Evolutionary conservation across 2,329 filamentous ascomycete species (phyloP), one percentile per base, ranked within the genome.

Genomic region (Paecilomyces sp.): DNA sequence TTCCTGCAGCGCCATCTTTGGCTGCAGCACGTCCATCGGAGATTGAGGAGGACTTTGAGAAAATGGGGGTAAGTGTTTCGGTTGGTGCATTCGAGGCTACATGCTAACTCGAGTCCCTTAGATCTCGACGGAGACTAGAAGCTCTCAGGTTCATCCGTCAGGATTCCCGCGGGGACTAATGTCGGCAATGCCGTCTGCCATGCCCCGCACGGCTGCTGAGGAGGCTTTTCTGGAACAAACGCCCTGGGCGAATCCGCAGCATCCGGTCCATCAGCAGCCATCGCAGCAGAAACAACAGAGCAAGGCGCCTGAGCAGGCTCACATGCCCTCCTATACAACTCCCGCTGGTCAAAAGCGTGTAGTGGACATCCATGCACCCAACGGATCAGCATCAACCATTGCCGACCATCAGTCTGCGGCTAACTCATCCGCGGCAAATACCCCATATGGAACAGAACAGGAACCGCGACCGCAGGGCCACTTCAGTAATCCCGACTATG

Each of bases 1-100:
- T 99, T 76, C 94, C 94, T 36, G 92, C 93, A 33, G 94, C 92
- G n/a, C 94, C 94, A 22, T 83, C 90, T 34, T 88, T 99, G 76
- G 82, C 82, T 60, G 84, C 89, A 51, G 89, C 90, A 28, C 87
- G 88, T 41, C 75, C 83, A 24, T 80, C 83, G 11, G 91, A 97
- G 69, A 77, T 94, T 54, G 91, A 96, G 58, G 88, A 93, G 56
- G 94, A 99, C 76, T 80, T 97, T 64, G 87, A 89, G 72, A 89
- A 89, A 66, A 97, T 99, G 82, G 88, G 89, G 70, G 92, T 97
- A 80, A 81, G 87, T 83, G 11, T 15, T 13, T 66, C 60, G 56
- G 56, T 58, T 61, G 57, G 18, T 30, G n/a, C 22, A 25, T 54
- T 55, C 34, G 9, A 28, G 28, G 57, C 41, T 61, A 58, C 57